phyloP scores from a whole-genome alignment of 176 grass and related monocot species.

The Musa schizocarpa region DNA sequence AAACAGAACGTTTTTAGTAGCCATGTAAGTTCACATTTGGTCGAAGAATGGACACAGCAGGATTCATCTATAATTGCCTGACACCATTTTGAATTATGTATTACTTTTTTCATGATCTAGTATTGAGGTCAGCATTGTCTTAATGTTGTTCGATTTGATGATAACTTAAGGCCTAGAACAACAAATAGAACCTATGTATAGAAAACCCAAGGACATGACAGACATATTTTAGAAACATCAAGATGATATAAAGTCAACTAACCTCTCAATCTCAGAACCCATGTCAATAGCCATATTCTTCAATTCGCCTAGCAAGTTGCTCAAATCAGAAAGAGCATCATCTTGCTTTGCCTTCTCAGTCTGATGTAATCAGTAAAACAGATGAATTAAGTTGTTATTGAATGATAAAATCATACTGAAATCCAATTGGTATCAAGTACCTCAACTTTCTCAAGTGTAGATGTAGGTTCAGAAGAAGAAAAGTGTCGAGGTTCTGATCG shows the following conservation, averaged over 20 bases:
- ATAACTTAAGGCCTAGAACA: background rate
- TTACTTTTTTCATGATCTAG: background rate
- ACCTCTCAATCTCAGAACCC: conserved; percentile 69
- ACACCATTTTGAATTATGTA: background rate
- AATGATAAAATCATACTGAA: background rate
- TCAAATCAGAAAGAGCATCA: conserved; percentile 56
- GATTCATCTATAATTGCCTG: background rate
- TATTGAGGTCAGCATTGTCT: too few relatives aligned
- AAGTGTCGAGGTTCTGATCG: conserved; percentile 27
- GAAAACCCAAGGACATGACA: background rate
- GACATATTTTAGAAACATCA: background rate
- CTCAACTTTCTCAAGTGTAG: conserved; percentile 66
- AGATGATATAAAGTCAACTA: background rate
- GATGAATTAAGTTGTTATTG: background rate
- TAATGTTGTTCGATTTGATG: background rate
- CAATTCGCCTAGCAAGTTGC: conserved; percentile 59
- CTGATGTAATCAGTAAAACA: conserved; percentile 16
- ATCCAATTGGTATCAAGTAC: conserved; percentile 13
- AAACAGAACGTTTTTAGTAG: background rate
- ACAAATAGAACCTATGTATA: background rate
- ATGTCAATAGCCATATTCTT: conserved; percentile 79
- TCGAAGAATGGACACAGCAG: background rate
- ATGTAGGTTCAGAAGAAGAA: conserved; percentile 27
- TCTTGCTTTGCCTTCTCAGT: conserved; percentile 75
- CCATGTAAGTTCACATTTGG: background rate